These are phyloP conservation scores for Cryptosporidium sp. DNA, from an alignment of 169 alveolate species.

Conservation along the genomic window DNA sequence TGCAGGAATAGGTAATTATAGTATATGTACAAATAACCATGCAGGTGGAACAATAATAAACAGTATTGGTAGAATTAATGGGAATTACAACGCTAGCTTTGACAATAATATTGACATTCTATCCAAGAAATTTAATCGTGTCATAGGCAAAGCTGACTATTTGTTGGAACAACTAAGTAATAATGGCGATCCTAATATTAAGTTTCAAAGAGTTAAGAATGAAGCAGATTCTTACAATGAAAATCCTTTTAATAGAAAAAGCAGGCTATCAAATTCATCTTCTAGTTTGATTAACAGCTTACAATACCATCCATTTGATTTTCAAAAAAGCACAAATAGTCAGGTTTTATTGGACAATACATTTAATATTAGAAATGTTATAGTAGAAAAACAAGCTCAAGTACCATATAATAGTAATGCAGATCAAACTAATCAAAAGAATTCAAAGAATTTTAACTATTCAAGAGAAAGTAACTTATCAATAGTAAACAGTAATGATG, in stretches of 20 bases:
- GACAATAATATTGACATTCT: conserved; percentile 13
- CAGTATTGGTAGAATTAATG: not conserved
- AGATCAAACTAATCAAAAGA: not conserved
- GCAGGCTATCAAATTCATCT: not conserved
- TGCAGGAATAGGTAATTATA: not conserved
- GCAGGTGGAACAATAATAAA: not conserved
- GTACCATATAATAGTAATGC: not conserved
- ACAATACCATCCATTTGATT: not conserved
- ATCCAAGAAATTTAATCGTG: conserved; percentile 36
- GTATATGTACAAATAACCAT: not conserved
- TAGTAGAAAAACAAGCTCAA: not conserved
- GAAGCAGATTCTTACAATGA: not conserved
- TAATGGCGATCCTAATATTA: not conserved
- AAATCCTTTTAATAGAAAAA: not conserved
- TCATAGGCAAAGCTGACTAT: conserved; percentile 62
- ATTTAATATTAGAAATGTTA: not conserved
- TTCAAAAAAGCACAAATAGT: not conserved
- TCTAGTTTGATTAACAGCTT: not conserved
- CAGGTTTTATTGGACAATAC: not conserved
- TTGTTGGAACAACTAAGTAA: conserved; percentile 34
- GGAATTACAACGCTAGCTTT: not conserved
- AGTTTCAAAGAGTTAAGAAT: not conserved
- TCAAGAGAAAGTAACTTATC: conserved; percentile 45
- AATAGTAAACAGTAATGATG: not conserved
- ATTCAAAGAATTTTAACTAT: conserved; percentile 13